These are phyloP conservation scores for Aspergillus melleus DNA, from an alignment of 2,329 filamentous ascomycete species.

Conservation along the genomic window DNA sequence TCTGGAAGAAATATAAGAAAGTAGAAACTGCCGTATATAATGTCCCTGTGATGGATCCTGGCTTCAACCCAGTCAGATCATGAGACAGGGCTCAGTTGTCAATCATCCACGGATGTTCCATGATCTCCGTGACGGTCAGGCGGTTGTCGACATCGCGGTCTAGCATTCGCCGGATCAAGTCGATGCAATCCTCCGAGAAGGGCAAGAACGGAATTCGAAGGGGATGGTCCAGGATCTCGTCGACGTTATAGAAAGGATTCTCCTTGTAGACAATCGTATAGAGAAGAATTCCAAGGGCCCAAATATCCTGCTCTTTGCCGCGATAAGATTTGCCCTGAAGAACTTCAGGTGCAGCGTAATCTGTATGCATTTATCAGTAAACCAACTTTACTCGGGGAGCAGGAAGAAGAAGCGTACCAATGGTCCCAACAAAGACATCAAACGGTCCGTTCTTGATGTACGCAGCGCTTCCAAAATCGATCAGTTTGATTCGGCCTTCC, in stretches of 20 bases:
- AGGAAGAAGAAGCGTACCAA: slow-evolving; percentile 63
- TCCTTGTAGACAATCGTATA: slow-evolving; percentile 99
- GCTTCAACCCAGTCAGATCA: neutral
- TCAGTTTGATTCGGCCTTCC: slow-evolving; percentile 92
- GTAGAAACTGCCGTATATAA: slow-evolving; percentile 8
- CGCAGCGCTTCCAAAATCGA: slow-evolving; percentile 96
- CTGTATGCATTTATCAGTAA: slow-evolving; percentile 48
- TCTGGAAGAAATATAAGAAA: slow-evolving; percentile 1
- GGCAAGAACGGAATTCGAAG: slow-evolving; percentile 74
- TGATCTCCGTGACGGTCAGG: slow-evolving; percentile 81
- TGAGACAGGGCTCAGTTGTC: slow-evolving; percentile 20
- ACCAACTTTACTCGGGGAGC: neutral
- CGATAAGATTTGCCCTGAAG: slow-evolving; percentile 87
- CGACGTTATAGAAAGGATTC: slow-evolving; percentile 97
- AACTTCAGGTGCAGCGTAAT: slow-evolving; percentile 98
- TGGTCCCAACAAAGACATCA: slow-evolving; percentile 97
- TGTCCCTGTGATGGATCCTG: slow-evolving; percentile 1
- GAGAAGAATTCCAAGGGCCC: slow-evolving; percentile 92
- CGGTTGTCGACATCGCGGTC: slow-evolving; percentile 82
- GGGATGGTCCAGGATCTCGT: slow-evolving; percentile 98
- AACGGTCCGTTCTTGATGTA: slow-evolving; percentile 99
- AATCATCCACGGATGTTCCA: slow-evolving; percentile 79
- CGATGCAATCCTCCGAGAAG: slow-evolving; percentile 80
- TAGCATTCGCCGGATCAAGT: slow-evolving; percentile 88
- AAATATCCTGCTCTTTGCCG: slow-evolving; percentile 97